phyloP scores from a whole-genome alignment of 257 asterid species.

The Nicotiana undulata region DNA sequence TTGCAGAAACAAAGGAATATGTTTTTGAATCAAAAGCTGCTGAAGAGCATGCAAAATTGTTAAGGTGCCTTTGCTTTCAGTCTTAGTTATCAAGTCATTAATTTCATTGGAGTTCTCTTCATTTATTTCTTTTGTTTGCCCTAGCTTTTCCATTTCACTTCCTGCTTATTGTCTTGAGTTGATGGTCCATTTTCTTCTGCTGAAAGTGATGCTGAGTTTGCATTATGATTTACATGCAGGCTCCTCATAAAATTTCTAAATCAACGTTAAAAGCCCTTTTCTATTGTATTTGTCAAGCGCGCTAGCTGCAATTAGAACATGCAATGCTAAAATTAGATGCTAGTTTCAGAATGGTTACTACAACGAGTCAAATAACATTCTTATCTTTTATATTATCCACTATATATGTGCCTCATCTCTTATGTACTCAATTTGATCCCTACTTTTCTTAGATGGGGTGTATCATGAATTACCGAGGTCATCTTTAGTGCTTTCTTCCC shows the following conservation, averaged over 20 bases:
- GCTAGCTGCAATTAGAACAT: neutral
- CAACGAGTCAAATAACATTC: neutral
- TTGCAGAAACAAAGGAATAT: constrained; percentile 74
- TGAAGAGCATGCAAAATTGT: constrained; percentile 94
- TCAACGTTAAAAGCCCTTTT: neutral
- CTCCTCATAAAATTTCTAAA: neutral
- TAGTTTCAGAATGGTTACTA: constrained; percentile 4
- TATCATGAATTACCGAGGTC: neutral
- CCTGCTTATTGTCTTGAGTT: constrained; percentile 3
- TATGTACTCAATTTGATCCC: neutral
- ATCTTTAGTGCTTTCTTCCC: neutral
- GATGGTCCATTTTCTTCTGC: neutral
- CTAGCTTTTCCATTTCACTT: neutral
- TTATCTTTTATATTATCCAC: neutral
- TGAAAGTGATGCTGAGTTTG: neutral
- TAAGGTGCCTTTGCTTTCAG: constrained; percentile 39
- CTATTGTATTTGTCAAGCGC: neutral
- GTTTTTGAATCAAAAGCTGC: constrained; percentile 91
- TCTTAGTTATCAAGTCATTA: neutral
- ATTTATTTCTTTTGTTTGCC: neutral
- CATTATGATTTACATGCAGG: neutral
- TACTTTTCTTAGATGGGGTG: neutral
- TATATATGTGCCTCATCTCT: neutral
- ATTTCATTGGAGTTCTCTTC: neutral
- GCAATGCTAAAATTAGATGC: neutral